phyloP scores from a whole-genome alignment of 1,284 basidiomycete genomes.

The Polyporus tsugae region DNA sequence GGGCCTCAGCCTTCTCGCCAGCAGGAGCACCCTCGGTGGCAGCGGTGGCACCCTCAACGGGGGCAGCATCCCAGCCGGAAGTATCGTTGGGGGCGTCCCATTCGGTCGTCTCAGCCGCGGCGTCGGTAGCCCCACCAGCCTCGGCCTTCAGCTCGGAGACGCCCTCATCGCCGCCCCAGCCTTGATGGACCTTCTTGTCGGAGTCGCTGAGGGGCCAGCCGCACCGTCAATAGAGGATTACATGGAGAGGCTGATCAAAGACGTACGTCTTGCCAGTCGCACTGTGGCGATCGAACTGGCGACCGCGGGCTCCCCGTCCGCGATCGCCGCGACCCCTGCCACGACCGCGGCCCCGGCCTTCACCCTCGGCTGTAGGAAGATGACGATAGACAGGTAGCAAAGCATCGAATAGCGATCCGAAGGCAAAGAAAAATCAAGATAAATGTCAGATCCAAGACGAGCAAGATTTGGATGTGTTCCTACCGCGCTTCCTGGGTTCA shows the following conservation, averaged over 20 bases:
- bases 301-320: conserved; percentile 67
- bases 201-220: conserved; percentile 68
- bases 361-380: conserved; percentile 55
- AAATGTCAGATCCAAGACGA: conserved; percentile 18
- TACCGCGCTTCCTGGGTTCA: conserved; percentile 62
- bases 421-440: not conserved
- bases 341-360: conserved; percentile 54
- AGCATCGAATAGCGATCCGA: conserved; percentile 19
- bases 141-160: conserved; percentile 81
- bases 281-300: conserved; percentile 84
- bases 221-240: conserved; percentile 11
- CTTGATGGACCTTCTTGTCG: conserved; percentile 91
- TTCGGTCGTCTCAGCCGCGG: conserved; percentile 46
- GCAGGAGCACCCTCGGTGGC: conserved; percentile 46
- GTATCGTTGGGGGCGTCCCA: conserved; percentile 49
- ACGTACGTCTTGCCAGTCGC: conserved; percentile 81
- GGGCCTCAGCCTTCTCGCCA: conserved; percentile 48
- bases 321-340: conserved; percentile 57
- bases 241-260: not conserved
- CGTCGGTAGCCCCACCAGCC: conserved; percentile 55
- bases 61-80: conserved; percentile 50
- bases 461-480: conserved; percentile 37
- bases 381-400: conserved; percentile 10
- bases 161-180: conserved; percentile 92
- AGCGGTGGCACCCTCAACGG: conserved; percentile 42